Evolutionary conservation across 495 filamentous ascomycete species (phyloP), one percentile per base, ranked within the genome.

Genomic region (Penicillium pancosmium): DNA sequence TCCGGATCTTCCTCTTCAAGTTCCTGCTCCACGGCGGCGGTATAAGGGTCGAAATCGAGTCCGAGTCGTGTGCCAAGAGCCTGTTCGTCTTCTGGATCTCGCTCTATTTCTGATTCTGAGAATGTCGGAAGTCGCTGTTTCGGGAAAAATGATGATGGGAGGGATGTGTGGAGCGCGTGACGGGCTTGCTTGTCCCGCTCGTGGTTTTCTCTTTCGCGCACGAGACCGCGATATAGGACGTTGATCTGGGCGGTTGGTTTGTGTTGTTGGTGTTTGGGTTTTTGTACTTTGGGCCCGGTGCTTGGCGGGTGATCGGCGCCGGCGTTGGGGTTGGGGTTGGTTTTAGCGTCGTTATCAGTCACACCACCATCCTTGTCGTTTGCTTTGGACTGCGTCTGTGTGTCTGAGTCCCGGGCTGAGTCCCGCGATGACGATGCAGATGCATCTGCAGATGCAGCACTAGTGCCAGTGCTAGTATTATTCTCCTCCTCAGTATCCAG

Each of bases 1-100:
- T 97, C 91, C 2, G 80, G 68, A 67, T 98, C 94, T 53, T 94
- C 92, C 51, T 91, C 88, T 38, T 93, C 90, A 6, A 90, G 57
- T 47, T 94, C 89, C 57, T 91, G 86, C 16, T 86, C 87, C 5
- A 82, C 66, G 0, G 75, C 51, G 7, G 65, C 73, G 48, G 51
- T 59, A 34, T 74, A 75, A 56, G 77, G 60, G 43, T 78, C 73
- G 43, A 73, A 53, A 40, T 40, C 36, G 43, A 46, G 15, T 21
- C 12, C 8, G 16, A n/a, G 12, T 80, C 57, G 25, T 3, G 34
- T 60, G 2, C 81, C 81, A n/a, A 86, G 70, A 0, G 82, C 84
- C n/a, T 77, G 68, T 55, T 78, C 73, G 59, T 88, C 84, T 23
- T 23, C 23, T 23, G 23, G 23, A 1, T 86, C 81, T 12, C 71